Evolutionary conservation across 345 rosid genomes (phyloP), one percentile per base, ranked within the genome.

Genomic region (Sisymbrium irio): DNA sequence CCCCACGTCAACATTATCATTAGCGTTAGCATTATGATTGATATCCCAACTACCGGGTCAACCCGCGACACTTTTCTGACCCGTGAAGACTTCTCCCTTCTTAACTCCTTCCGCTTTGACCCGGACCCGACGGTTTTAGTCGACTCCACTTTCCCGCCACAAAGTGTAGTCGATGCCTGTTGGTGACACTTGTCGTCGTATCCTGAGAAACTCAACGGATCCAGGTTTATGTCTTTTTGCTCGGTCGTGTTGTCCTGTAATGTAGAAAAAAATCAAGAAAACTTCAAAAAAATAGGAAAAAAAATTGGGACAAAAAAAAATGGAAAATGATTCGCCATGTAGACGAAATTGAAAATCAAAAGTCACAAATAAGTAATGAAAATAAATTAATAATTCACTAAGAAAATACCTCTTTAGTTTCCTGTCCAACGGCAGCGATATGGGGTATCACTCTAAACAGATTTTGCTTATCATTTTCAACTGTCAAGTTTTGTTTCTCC

Each of bases 1-100:
- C 95, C 95, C 85, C 89, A 89, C 0, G 76, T 9, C 8, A 85
- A 50, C 80, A 81, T 83, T 64, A 85, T 83, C 54, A 85, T 11
- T 47, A 89, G 76, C 13, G 88, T 87, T 67, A 85, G 75, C 79
- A 79, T 27, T 33, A 93, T 54, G 28, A 92, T 69, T 4, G 81
- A 78, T 85, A 87, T 72, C 10, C 96, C 95, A 25, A 81, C 68
- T 1, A 80, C 14, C 20, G 87, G 82, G 72, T 80, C 89, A 8
- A 67, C 73, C 72, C 69, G 63, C 0, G 59, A 17, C 17, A 40
- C 44, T 56, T 47, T 74, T 4, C 50, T 61, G 17, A 33, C 69
- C 55, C 62, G 51, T 2, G 39, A 19, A 13, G 62, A 47, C 39
- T 73, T 65, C 35, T 53, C 37, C 47, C 15, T 60, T 49, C 15